Percentiles rank a stretch among this genome's conserved stretches.
These are phyloP conservation scores for Cladophialophora psammophila DNA, from an alignment of 2,329 filamentous ascomycete genomes.

Conservation along the genomic window DNA sequence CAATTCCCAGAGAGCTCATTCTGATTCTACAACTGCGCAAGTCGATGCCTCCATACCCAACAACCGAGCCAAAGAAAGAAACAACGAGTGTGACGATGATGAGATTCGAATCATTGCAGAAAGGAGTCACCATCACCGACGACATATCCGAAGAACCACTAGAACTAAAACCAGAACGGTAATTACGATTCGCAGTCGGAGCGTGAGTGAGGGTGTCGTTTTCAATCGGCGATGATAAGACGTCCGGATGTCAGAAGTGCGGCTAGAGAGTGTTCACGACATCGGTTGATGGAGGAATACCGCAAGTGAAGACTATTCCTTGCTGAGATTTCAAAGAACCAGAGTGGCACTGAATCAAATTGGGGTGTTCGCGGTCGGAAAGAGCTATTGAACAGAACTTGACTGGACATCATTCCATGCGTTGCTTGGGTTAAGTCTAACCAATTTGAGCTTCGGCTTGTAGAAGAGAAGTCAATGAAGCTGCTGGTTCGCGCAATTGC, in stretches of 20 bases:
- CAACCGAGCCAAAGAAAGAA: neutral
- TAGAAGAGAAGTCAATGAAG: too few species aligned
- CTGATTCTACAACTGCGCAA: neutral
- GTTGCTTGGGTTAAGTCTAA: too few species aligned
- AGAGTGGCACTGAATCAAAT: too few species aligned
- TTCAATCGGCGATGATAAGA: conserved; percentile 2
- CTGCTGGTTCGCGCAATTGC: too few species aligned
- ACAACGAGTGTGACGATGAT: conserved; percentile 4
- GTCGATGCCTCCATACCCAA: neutral
- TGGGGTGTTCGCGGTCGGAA: too few species aligned
- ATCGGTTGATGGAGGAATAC: too few species aligned
- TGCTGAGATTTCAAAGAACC: too few species aligned
- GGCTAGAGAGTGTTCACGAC: too few species aligned
- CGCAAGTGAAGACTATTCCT: too few species aligned
- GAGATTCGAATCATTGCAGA: conserved; percentile 20
- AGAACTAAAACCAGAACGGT: conserved; percentile 12
- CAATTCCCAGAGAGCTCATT: neutral
- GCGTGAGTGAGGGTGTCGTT: conserved; percentile 18
- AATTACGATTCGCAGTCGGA: conserved; percentile 19
- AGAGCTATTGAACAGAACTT: too few species aligned
- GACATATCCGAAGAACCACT: neutral
- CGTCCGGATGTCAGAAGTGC: neutral
- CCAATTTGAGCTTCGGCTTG: too few species aligned
- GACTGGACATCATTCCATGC: too few species aligned
- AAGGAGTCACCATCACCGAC: neutral